Evolutionary conservation across 2,329 filamentous ascomycete genomes (phyloP).

Genomic region (Colletotrichum filicis): DNA sequence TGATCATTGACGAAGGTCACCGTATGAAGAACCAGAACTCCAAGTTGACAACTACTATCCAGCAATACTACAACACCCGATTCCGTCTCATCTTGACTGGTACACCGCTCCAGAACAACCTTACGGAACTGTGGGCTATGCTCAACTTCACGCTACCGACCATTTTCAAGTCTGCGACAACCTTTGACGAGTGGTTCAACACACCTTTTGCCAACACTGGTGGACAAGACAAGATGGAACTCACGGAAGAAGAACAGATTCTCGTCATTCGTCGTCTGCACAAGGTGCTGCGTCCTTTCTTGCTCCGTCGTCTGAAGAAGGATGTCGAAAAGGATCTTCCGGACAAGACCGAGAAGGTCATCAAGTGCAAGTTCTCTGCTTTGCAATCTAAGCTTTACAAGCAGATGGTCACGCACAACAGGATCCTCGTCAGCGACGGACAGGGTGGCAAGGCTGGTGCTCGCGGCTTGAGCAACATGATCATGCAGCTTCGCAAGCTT

Average conservation of each 20-base stretch:
- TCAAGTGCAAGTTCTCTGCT: slow-evolving; percentile 98
- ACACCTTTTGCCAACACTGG: slow-evolving; percentile 99
- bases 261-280: slow-evolving; percentile 98
- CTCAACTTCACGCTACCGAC: slow-evolving; percentile 98
- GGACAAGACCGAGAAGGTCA: slow-evolving; percentile 98
- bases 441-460: slow-evolving; percentile 95
- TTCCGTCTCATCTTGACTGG: slow-evolving; percentile 97
- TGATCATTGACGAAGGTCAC: slow-evolving; percentile 99
- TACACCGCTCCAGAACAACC: slow-evolving; percentile 96
- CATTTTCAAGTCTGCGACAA: slow-evolving; percentile 99
- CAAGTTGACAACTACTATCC: slow-evolving; percentile 94
- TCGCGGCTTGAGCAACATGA: slow-evolving; percentile 98
- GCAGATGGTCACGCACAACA: slow-evolving; percentile 96
- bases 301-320: slow-evolving; percentile 98
- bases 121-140: slow-evolving; percentile 95
- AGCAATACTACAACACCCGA: slow-evolving; percentile 92
- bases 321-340: slow-evolving; percentile 99
- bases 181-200: slow-evolving; percentile 99
- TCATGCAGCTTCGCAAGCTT: slow-evolving; percentile 98
- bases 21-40: slow-evolving; percentile 99
- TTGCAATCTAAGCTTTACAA: slow-evolving; percentile 95
- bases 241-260: slow-evolving; percentile 99
- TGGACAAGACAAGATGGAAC: slow-evolving; percentile 97
- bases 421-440: slow-evolving; percentile 91
- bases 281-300: slow-evolving; percentile 96